Conservation (phyloP, 805 yeast species). For the Pichia heedii region DNA sequence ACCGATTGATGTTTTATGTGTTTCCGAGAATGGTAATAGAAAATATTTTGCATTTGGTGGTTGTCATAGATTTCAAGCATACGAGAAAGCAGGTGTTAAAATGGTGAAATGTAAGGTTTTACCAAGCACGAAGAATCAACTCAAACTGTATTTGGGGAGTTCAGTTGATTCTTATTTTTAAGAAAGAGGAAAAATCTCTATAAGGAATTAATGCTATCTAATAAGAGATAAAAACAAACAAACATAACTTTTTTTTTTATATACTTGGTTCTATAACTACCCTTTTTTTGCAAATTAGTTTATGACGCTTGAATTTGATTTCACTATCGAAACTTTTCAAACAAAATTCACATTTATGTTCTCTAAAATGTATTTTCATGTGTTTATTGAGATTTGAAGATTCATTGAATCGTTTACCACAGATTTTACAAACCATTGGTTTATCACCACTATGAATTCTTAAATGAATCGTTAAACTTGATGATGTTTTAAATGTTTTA, state of each 20-base stretch:
- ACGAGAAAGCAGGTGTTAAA: constrained; percentile 43
- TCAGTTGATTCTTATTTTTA: constrained; percentile 49
- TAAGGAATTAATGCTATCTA: constrained; percentile 28
- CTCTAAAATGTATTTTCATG: constrained; percentile 62
- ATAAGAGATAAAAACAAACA: not conserved
- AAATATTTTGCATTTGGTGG: constrained; percentile 85
- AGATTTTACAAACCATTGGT: constrained; percentile 72
- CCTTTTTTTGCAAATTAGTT: constrained; percentile 34
- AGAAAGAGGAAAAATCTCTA: no score
- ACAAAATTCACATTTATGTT: constrained; percentile 43
- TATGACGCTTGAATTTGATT: constrained; percentile 34
- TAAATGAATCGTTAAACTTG: constrained; percentile 73
- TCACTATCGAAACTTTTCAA: constrained; percentile 41
- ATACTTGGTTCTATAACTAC: constrained; percentile 69
- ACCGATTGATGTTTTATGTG: constrained; percentile 69
- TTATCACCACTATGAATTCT: constrained; percentile 88
- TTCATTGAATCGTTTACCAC: constrained; percentile 81
- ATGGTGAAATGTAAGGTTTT: constrained; percentile 62
- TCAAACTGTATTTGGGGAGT: constrained; percentile 62
- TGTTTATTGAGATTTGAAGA: constrained; percentile 85
- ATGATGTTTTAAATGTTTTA: constrained; percentile 72
- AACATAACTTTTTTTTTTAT: constrained; percentile 31
- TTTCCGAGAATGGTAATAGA: constrained; percentile 50
- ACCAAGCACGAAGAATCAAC: constrained; percentile 66
- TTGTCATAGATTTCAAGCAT: constrained; percentile 84